Base-by-base conservation (phyloP, 2,329 filamentous ascomycete genomes). In the Corynespora cassiicola region DNA sequence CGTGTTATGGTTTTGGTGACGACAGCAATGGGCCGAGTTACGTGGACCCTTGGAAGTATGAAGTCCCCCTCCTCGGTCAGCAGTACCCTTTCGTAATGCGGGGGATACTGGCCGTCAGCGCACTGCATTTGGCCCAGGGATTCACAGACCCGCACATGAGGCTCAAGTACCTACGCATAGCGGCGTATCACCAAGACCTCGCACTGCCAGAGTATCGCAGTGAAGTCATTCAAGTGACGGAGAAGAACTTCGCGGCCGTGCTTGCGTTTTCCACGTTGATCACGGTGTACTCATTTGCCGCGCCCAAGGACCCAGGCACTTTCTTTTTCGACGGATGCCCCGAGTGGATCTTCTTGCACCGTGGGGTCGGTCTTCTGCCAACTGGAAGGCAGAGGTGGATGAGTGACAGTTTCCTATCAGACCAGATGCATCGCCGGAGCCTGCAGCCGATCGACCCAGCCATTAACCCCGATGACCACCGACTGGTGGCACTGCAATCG, bases 71-170 rank as follows among this genome's bases (percentile, higher is more conserved):
- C 9, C 18, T 48, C 5, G 49, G 34, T 18, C 49, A 53, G 25
- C 35, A 42, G 8, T 41, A 33, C 21, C 44, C 43, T 6, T 56
- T 54, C 31, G 39, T 56, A 32, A 50, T 56, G 51, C 42, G 53
- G 20, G 51, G 48, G 2, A 44, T 56, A 8, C 40, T 54, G 2
- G 48, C 53, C 1, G 24, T 53, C 3, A 42, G 48, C 6, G 45
- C 52, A 5, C 31, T 54, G 2, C 52, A 56, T 32, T 25, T 56
- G 7, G 35, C 47, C 17, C 41, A 29, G 14, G 15, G 18, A 10
- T 21, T 32, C 11, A n/a, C 18, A 3, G 39, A 50, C 21, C 35
- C 17, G 6, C 4, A 26, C 6, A 31, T 30, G 18, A 36, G 31
- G 23, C 2, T 28, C 8, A 41, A 36, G 8, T 50, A 48, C 35